These are phyloP conservation scores for Solanum habrochaites DNA, from an alignment of 257 asterid species.

Conservation along the genomic window DNA sequence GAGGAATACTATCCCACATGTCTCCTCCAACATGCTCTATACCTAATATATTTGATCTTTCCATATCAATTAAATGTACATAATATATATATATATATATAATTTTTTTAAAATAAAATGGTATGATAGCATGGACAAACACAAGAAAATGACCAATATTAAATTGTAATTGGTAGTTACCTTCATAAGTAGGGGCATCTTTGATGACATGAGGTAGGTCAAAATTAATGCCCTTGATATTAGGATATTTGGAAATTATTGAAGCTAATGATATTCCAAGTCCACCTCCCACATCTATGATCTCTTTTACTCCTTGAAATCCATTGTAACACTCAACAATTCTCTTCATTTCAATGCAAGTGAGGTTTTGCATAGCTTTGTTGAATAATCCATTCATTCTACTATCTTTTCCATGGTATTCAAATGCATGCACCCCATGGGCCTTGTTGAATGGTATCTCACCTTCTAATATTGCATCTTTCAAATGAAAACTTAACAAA, in stretches of 20 bases:
- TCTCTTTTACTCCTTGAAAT: constrained; percentile 3
- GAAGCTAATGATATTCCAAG: background rate
- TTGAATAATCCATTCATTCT: constrained; percentile 11
- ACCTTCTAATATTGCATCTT: constrained; percentile 4
- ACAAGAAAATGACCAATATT: background rate
- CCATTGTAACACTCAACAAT: constrained; percentile 10
- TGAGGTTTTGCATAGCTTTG: background rate
- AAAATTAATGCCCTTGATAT: constrained; percentile 1
- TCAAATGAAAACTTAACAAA: background rate
- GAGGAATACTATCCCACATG: constrained; percentile 7
- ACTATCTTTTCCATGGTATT: background rate
- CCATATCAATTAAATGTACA: background rate
- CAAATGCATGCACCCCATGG: constrained; percentile 7
- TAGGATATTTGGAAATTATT: constrained; percentile 1
- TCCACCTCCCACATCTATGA: constrained; percentile 22
- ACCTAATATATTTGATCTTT: background rate
- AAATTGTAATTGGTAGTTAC: background rate
- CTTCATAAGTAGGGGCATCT: background rate
- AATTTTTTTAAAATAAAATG: background rate
- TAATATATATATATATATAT: background rate
- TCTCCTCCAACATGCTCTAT: constrained; percentile 14
- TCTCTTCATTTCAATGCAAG: background rate
- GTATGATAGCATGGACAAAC: background rate
- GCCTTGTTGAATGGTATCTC: constrained; percentile 3
- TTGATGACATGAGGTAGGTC: constrained; percentile 1